A percentile compares a stretch with the other conserved stretches of the same genome.
phyloP scores from a whole-genome alignment of 2,329 filamentous ascomycete genomes.

The Escovopsis sp. region DNA sequence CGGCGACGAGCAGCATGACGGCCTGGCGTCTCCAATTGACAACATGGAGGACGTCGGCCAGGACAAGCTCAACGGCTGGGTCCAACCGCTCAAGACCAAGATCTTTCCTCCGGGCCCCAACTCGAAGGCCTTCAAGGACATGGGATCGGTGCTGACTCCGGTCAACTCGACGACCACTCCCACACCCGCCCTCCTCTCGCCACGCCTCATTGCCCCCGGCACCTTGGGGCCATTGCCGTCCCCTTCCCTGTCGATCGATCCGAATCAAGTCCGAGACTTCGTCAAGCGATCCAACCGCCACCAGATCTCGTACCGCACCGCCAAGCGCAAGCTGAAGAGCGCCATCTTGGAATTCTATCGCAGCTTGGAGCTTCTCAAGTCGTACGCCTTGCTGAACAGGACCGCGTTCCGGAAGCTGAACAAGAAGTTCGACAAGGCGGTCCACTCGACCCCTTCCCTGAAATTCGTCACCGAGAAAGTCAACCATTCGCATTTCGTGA shows the following conservation, averaged over 20 bases:
- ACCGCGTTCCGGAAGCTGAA: slow-evolving; percentile 95
- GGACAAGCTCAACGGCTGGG: slow-evolving; percentile 24
- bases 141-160: slow-evolving; percentile 19
- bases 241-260: slow-evolving; percentile 8
- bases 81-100: slow-evolving; percentile 37
- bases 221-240: no score
- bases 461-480: slow-evolving; percentile 87
- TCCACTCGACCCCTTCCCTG: slow-evolving; percentile 59
- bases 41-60: slow-evolving; percentile 9
- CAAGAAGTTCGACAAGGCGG: slow-evolving; percentile 94
- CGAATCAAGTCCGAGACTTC: slow-evolving; percentile 31
- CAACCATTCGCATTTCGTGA: slow-evolving; percentile 79
- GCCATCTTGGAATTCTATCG: slow-evolving; percentile 90
- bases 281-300: slow-evolving; percentile 29
- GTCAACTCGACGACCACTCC: slow-evolving; percentile 5
- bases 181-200: slow-evolving; percentile 27
- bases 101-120: slow-evolving; percentile 44
- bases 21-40: slow-evolving; percentile 2
- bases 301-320: slow-evolving; percentile 66
- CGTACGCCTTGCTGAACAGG: slow-evolving; percentile 76
- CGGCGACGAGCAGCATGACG: slow-evolving; percentile 18
- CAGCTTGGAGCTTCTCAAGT: slow-evolving; percentile 78
- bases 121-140: slow-evolving; percentile 40
- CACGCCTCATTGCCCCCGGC: no score
- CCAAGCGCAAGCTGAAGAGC: slow-evolving; percentile 81